Evolutionary conservation across 2,329 filamentous ascomycete genomes (phyloP), one percentile per base, ranked within the genome.

Genomic region (Pezicula neosporulosa): DNA sequence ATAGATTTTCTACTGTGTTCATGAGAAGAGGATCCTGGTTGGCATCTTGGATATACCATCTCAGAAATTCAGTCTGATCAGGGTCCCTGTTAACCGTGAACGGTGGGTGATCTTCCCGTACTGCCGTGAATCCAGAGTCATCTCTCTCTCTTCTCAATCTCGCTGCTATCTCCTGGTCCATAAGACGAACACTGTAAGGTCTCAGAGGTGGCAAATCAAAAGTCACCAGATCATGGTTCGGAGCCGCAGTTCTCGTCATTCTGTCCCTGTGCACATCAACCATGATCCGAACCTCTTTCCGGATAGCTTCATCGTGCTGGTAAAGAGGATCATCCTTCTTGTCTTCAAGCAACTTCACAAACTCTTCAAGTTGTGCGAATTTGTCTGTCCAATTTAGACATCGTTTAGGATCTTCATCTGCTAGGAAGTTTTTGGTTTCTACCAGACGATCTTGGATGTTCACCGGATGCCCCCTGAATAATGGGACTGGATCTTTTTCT

Each of bases 341-440:
- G 12, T 65, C 19, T 15, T 28, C 27, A 7, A 44, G 42, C 15
- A 24, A 10, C 15, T 44, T 15, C 21, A 44, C 30, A 28, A 60
- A 66, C 13, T 59, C 57, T 39, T 61, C 55, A n/a, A 66, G 61
- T 24, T 66, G 47, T 1, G 6, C 60, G 7, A 71, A 61, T 47
- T 72, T 70, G 10, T 54, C 44, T 2, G 68, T 58, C 69, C 76
- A 80, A 41, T 66, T 56, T 1, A 66, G 42, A 51, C 69, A 71
- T 15, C 73, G 69, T 50, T 74, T 69, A 6, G 64, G 58, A 55
- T 82, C 76, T 54, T 77, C 72, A 28, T 79, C 75, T 3, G 70
- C 60, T 19, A 83, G 72, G 54, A 78, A 82, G 55, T 72, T 73
- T 46, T 61, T 55, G n/a, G 64, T 51, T 36, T 67, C 62, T 37